Evolutionary conservation across 768 basidiomycete species (phyloP), one percentile per base, ranked within the genome.

Genomic region (Suillus spraguei): DNA sequence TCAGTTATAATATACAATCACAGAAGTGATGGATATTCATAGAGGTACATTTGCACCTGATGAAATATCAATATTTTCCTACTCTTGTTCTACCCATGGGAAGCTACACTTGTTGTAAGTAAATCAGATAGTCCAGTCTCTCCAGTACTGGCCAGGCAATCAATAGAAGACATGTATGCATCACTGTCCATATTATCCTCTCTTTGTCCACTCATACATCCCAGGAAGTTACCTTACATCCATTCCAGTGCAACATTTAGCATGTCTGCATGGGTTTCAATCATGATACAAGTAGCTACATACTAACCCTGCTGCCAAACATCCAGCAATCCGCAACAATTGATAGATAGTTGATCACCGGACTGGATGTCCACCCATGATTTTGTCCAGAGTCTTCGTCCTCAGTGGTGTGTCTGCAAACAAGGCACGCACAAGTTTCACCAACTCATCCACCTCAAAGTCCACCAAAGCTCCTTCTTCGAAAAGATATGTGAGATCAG

Each of bases 391-490:
- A 5, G 91, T 92, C 67, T 83, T 88, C 60, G 92, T 85, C 77
- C 96, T 84, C 73, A 95, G 76, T 42, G 85, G 82, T 11, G 91
- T 94, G 73, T 97, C 95, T 32, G 94, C 90, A 73, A 98, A 98
- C 54, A 98, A 80, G 0, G 95, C 95, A 47, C 83, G 82, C 33
- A 97, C 85, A n/a, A 98, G 82, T 66, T 82, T 82, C 47, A 89
- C 87, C 5, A 98, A 80, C 75, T 98, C 96, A 35, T 91, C 85
- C 9, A 89, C 83, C 65, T 91, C 86, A 74, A 95, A 98, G 76
- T 98, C 96, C 36, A 97, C 88, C 66, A 98, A 79, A 6, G 92
- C 89, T 11, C 95, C 94, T 69, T 92, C 88, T 66, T 95, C 94
- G 72, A 95, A 95, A 10, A 97, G 84, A 74, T 97, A 96, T 33